Evolutionary conservation across 2,329 filamentous ascomycete genomes (phyloP).

Genomic region (Cercospora zeina): DNA sequence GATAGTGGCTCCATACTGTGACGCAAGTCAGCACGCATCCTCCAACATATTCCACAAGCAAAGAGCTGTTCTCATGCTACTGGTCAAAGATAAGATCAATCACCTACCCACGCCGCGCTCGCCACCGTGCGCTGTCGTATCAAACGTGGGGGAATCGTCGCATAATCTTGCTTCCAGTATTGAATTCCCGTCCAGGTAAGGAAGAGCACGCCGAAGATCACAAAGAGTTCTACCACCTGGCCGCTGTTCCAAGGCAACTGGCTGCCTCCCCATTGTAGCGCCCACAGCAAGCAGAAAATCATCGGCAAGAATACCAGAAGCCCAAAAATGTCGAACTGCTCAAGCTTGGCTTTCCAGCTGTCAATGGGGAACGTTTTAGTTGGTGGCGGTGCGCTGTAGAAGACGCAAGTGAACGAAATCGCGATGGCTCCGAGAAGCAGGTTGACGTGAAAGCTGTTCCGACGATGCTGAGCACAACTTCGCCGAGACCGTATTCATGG

Average conservation of each 20-base stretch:
- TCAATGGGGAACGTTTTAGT: constrained; percentile 35
- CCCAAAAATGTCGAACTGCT: constrained; percentile 52
- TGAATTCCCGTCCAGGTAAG: constrained; percentile 47
- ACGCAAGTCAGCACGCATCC: not conserved
- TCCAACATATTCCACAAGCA: not conserved
- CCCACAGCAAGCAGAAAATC: constrained; percentile 52
- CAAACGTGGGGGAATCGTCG: constrained; percentile 51
- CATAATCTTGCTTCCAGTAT: constrained; percentile 46
- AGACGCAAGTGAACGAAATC: constrained; percentile 40
- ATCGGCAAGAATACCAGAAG: constrained; percentile 51
- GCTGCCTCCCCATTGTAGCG: constrained; percentile 54
- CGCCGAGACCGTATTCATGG: no score
- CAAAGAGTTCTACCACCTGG: constrained; percentile 50
- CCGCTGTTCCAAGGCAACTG: constrained; percentile 50
- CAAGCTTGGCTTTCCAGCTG: constrained; percentile 42
- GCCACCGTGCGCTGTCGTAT: constrained; percentile 49
- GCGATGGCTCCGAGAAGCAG: constrained; percentile 53
- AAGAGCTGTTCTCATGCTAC: not conserved
- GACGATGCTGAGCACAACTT: no score
- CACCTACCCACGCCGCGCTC: constrained; percentile 30
- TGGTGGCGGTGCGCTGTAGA: constrained; percentile 41
- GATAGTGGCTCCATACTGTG: constrained; percentile 42
- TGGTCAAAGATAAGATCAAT: constrained; percentile 2
- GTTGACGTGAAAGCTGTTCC: constrained; percentile 47
- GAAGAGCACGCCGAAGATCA: constrained; percentile 48